Percentiles rank a stretch among this genome's conserved stretches.
These are phyloP conservation scores for Alternaria consortialis DNA, from an alignment of 2,329 filamentous ascomycete genomes.

Conservation along the genomic window DNA sequence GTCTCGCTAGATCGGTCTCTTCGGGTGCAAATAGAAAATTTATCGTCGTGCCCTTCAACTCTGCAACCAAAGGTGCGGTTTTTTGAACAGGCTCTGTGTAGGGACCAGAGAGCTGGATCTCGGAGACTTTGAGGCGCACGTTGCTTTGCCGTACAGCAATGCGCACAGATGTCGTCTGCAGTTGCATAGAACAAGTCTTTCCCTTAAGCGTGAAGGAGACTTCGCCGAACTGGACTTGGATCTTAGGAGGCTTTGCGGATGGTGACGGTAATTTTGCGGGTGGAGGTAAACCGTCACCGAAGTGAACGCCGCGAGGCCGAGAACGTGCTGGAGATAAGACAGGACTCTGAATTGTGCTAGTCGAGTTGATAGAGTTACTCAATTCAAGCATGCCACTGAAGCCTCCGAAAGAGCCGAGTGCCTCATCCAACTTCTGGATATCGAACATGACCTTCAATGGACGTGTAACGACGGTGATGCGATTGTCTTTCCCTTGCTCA, in stretches of 20 bases:
- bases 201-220: conserved; percentile 79
- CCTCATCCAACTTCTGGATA: conserved; percentile 82
- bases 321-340: conserved; percentile 40
- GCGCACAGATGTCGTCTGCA: conserved; percentile 85
- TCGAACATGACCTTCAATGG: conserved; percentile 81
- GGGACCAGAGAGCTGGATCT: conserved; percentile 78
- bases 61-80: conserved; percentile 69
- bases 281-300: conserved; percentile 59
- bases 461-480: conserved; percentile 74
- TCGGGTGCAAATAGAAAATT: conserved; percentile 77
- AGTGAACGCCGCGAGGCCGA: conserved; percentile 63
- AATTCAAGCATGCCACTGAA: conserved; percentile 90
- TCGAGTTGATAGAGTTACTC: conserved; percentile 82
- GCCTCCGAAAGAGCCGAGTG: conserved; percentile 87
- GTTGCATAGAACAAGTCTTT: conserved; percentile 74
- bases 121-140: conserved; percentile 76
- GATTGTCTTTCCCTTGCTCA: conserved; percentile 40
- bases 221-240: conserved; percentile 80
- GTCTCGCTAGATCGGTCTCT: conserved; percentile 79
- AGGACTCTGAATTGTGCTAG: conserved; percentile 61
- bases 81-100: conserved; percentile 63
- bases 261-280: conserved; percentile 22
- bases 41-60: conserved; percentile 71
- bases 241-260: conserved; percentile 61
- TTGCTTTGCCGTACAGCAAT: conserved; percentile 77